Evolutionary conservation across 192 early-diverging fungal species (phyloP).

Genomic region (Allomyces arbusculus): DNA sequence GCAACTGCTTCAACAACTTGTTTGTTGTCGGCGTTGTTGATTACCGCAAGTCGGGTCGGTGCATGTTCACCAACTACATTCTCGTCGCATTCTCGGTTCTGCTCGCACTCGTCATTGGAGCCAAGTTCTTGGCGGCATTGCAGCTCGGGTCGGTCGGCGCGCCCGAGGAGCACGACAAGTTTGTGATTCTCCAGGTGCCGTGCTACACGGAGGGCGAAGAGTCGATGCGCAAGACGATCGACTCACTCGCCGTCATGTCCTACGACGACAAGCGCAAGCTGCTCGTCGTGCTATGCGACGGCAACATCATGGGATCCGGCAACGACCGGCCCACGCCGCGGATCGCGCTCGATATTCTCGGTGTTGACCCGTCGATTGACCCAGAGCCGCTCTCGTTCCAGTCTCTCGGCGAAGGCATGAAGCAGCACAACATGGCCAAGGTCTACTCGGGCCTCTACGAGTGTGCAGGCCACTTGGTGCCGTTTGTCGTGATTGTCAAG

Average conservation of each 20-base stretch:
- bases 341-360: slow-evolving; percentile 81
- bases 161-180: slow-evolving; percentile 81
- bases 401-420: slow-evolving; percentile 71
- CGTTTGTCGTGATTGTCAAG: slow-evolving; percentile 86
- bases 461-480: slow-evolving; percentile 66
- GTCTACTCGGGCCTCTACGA: slow-evolving; percentile 92
- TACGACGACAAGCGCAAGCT: slow-evolving; percentile 80
- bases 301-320: slow-evolving; percentile 85
- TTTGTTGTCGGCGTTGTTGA: slow-evolving; percentile 73
- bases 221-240: slow-evolving; percentile 60
- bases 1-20: slow-evolving; percentile 51
- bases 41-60: slow-evolving; percentile 50
- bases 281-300: slow-evolving; percentile 71
- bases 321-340: slow-evolving; percentile 93
- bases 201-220: slow-evolving; percentile 89
- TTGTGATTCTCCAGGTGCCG: slow-evolving; percentile 85
- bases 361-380: slow-evolving; percentile 56
- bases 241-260: slow-evolving; percentile 48
- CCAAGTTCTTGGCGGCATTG: slow-evolving; percentile 60
- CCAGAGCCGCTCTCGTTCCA: slow-evolving; percentile 59
- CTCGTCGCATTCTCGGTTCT: slow-evolving; percentile 52
- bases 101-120: slow-evolving; percentile 57
- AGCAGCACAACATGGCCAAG: slow-evolving; percentile 85
- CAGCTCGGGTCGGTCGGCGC: slow-evolving; percentile 48
- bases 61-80: slow-evolving; percentile 68